phyloP scores from a whole-genome alignment of 345 rosid species.

The Syzygium jambos region DNA sequence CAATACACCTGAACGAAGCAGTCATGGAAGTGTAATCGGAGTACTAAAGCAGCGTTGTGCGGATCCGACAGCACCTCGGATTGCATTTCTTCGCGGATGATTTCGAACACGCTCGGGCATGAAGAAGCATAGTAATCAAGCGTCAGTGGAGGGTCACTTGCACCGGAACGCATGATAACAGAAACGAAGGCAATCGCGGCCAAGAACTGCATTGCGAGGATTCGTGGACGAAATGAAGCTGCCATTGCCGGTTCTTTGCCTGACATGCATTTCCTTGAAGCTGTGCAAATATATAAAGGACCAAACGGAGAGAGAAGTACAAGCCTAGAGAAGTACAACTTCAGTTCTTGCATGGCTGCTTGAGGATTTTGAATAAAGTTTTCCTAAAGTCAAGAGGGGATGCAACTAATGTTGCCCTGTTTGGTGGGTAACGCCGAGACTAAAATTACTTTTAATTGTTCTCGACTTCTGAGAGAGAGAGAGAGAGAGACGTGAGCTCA shows the following conservation, averaged over 20 bases:
- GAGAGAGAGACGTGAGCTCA: background rate
- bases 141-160: conserved; percentile 42
- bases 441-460: background rate
- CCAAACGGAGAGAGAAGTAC: conserved; percentile 8
- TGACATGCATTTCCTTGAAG: background rate
- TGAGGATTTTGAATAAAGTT: conserved; percentile 1
- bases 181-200: conserved; percentile 7
- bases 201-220: background rate
- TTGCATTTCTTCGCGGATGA: conserved; percentile 72
- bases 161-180: background rate
- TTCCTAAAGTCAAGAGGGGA: conserved; percentile 48
- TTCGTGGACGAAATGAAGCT: background rate
- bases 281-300: background rate
- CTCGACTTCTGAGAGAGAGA: background rate
- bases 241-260: background rate
- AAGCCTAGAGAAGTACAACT: background rate
- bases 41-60: conserved; percentile 60
- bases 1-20: conserved; percentile 77
- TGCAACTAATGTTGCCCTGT: conserved; percentile 59
- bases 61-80: conserved; percentile 73
- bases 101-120: conserved; percentile 59
- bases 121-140: conserved; percentile 61
- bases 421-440: conserved; percentile 23
- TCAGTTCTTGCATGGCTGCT: background rate
- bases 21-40: conserved; percentile 84